phyloP scores from a whole-genome alignment of 306 rosid genomes.

The Fragaria vesca region DNA sequence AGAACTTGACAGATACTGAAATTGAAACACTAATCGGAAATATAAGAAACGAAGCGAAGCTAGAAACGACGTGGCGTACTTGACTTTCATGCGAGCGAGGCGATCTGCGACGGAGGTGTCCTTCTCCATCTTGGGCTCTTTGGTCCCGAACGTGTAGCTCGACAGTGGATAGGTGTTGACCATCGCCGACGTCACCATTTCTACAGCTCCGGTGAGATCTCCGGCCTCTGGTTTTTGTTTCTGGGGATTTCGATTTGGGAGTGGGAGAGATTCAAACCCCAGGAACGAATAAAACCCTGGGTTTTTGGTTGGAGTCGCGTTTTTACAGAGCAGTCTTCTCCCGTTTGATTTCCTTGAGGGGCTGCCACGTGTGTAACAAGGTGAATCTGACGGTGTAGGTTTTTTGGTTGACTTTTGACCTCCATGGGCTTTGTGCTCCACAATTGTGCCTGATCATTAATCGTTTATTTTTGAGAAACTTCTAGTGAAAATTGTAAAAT shows the following conservation, averaged over 20 bases:
- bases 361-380: too few species aligned
- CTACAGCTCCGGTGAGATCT: constrained; percentile 15
- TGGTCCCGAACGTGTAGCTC: constrained; percentile 98
- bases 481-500: too few species aligned
- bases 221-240: background rate
- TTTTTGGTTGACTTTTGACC: too few species aligned
- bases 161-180: constrained; percentile 94
- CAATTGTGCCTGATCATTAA: too few species aligned
- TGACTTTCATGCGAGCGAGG: constrained; percentile 99
- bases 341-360: too few species aligned
- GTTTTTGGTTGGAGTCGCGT: background rate
- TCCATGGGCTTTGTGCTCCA: too few species aligned
- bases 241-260: background rate
- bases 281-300: background rate
- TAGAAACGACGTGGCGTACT: constrained; percentile 35
- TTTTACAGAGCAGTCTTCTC: too few species aligned
- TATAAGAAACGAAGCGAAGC: background rate
- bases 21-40: background rate
- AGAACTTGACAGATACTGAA: background rate
- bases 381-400: too few species aligned
- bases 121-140: constrained; percentile 99
- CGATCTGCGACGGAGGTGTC: constrained; percentile 99
- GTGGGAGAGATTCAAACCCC: constrained; percentile 11
- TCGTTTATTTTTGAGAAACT: too few species aligned
- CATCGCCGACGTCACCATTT: constrained; percentile 74